Base-by-base conservation (phyloP, 495 filamentous ascomycete genomes). In the Penicillium cosmopolitanum region DNA sequence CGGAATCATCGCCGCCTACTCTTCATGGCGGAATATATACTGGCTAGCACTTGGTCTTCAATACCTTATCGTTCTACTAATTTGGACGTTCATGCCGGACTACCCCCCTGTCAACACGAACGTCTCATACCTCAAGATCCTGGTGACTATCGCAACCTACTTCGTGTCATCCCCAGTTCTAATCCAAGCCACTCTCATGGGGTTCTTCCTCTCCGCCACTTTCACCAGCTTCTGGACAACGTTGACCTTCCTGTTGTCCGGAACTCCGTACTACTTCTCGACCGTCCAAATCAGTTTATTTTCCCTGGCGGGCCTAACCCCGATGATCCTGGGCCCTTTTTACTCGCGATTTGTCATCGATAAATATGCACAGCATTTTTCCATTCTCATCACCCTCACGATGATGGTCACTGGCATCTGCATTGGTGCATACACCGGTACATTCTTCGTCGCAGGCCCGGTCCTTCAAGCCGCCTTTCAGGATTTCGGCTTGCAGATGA, bases 161-260 rank as follows among this genome's bases (percentile, higher is more conserved):
- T 69, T 90, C 23, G 66, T 81, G 55, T 80, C 76, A 3, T 80
- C 91, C 50, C 89, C 91, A 1, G 72, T 89, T 4, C 80, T 96
- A 3, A 79, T 88, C 0, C 90, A 94, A 65, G 82, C 83, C 4
- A 85, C 83, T 34, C 64, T 87, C 1, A 80, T 85, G 42, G 80
- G 81, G 1, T 82, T 87, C 61, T 81, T 83, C 58, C 77, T 76
- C 12, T 78, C 78, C 5, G 72, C 78, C 0, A 84, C 81, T 1
- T 90, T 90, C 68, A 90, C 86, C n/a, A 74, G 66, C 33, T 89
- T 87, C 77, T 96, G 91, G 91, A 95, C 91, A 3, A 94, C 91
- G 0, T 74, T 94, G 16, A 92, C 89, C 0, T 96, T 96, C 70
- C 81, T 94, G 19, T 81, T 95, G 6, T 82, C 88, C 1, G 82